These are phyloP conservation scores for Arctostaphylos glauca DNA, from an alignment of 148 eudicot species.

Conservation along the genomic window DNA sequence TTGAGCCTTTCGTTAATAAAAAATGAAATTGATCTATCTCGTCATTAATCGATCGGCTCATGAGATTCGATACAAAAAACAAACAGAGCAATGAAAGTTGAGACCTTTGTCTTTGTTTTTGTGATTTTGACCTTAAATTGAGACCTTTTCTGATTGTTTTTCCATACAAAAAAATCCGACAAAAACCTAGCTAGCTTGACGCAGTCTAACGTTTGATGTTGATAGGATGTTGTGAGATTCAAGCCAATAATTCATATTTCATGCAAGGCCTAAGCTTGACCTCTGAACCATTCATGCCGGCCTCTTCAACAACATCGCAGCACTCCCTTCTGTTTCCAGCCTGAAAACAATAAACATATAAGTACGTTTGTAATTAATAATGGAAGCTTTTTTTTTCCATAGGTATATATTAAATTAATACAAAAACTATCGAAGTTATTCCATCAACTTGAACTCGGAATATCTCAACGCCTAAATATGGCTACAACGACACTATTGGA, in stretches of 20 bases:
- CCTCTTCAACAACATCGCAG: constrained; percentile 34
- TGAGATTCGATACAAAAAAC: background rate
- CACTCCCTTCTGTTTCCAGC: constrained; percentile 46
- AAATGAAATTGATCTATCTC: no score
- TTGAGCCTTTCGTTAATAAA: no score
- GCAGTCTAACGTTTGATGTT: background rate
- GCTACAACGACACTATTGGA: no score
- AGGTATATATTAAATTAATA: background rate
- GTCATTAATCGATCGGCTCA: no score
- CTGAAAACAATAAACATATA: constrained; percentile 20
- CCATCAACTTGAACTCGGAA: no score
- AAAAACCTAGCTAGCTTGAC: background rate
- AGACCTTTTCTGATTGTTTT: background rate
- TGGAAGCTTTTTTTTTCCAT: background rate
- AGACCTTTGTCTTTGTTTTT: background rate
- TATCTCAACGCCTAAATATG: no score
- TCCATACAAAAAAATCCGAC: background rate
- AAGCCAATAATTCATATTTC: constrained; percentile 29
- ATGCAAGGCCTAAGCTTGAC: constrained; percentile 40
- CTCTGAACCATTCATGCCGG: constrained; percentile 26
- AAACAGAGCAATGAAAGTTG: background rate
- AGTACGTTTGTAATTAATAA: background rate
- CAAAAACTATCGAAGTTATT: background rate
- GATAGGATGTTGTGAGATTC: background rate
- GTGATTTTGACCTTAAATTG: background rate